A percentile compares a stretch with the other conserved stretches of the same genome.
These are phyloP conservation scores for Penium margaritaceum DNA, from an alignment of 139 green algal genomes.

Conservation along the genomic window DNA sequence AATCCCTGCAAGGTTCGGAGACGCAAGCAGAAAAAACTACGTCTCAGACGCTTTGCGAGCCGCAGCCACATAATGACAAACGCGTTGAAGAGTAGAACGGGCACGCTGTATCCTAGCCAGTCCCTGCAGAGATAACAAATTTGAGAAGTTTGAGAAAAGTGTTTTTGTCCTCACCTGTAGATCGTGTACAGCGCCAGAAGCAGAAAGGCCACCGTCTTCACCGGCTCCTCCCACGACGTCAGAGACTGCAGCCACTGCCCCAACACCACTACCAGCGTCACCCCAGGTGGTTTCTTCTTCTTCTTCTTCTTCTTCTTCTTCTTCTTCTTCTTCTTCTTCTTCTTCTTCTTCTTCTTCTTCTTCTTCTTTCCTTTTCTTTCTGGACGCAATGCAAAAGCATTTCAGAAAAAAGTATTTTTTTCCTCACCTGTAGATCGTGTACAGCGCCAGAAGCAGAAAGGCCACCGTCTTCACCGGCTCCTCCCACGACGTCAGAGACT, in stretches of 20 bases:
- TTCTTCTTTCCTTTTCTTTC: no score
- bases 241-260: background rate
- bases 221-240: conserved; percentile 8
- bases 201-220: conserved; percentile 15
- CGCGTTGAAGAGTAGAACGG: no score
- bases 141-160: no score
- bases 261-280: background rate
- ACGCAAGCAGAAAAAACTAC: no score
- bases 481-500: conserved; percentile 17
- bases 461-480: conserved; percentile 19
- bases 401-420: no score
- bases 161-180: no score
- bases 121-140: no score
- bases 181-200: background rate
- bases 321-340: conserved; percentile 8
- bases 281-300: background rate
- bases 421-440: conserved; percentile 24
- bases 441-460: conserved; percentile 14
- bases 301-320: background rate
- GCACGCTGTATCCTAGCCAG: no score
- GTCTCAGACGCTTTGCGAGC: no score
- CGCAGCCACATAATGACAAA: no score
- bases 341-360: conserved; percentile 13
- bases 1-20: no score
- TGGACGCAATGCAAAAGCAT: no score